Conservation (phyloP, 139 green algal species). For the Chlorella sp. region DNA sequence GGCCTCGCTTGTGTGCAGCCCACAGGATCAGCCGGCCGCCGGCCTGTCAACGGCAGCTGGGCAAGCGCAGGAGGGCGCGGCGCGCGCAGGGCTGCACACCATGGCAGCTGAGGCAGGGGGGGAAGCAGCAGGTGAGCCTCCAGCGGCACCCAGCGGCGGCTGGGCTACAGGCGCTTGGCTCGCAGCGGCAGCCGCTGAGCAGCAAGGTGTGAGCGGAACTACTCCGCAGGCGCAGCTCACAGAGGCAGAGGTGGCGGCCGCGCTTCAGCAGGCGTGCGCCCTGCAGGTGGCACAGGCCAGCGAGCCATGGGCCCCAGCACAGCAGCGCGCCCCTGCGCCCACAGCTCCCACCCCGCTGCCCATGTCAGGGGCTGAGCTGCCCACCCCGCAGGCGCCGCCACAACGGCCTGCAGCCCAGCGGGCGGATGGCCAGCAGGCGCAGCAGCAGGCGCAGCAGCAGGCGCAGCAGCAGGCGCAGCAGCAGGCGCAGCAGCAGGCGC, state of each 20-base stretch:
- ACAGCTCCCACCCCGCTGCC: no score
- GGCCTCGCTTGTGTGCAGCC: no score
- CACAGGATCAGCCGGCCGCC: no score
- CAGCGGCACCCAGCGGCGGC: neutral
- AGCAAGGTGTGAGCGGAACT: neutral
- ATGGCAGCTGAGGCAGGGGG: neutral
- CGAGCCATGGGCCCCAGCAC: neutral
- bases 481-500: neutral
- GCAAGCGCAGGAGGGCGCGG: no score
- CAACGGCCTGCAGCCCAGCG: neutral
- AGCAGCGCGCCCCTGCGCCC: neutral
- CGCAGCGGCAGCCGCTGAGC: neutral
- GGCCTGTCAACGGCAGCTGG: no score
- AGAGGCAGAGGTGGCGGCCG: neutral
- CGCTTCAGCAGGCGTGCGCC: neutral
- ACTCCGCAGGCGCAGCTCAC: no score
- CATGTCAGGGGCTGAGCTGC: neutral
- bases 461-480: neutral
- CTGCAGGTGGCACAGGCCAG: neutral
- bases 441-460: neutral
- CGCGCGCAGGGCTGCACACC: no score
- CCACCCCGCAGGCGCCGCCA: neutral
- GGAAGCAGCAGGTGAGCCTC: neutral
- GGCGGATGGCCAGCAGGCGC: neutral
- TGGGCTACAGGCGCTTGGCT: neutral